phyloP scores from a whole-genome alignment of 495 filamentous ascomycete genomes.

The Penicillium argentinense region DNA sequence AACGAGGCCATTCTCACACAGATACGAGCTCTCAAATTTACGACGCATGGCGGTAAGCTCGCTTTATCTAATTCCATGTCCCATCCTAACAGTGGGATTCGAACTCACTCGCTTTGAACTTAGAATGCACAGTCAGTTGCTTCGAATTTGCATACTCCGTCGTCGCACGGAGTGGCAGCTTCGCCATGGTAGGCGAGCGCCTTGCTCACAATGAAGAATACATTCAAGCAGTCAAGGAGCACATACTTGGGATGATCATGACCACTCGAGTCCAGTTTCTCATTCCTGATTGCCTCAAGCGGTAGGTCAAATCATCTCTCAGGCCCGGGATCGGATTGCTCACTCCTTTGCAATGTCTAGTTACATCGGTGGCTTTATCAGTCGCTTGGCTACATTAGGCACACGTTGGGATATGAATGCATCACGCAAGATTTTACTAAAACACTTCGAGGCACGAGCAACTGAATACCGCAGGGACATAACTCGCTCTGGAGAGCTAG shows the following conservation, averaged over 20 bases:
- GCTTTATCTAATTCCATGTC: neutral
- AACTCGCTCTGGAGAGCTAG: neutral
- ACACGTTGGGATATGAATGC: slow-evolving; percentile 27
- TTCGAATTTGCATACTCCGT: slow-evolving; percentile 29
- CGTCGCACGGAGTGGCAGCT: slow-evolving; percentile 26
- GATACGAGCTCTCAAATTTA: slow-evolving; percentile 7
- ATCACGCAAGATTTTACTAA: slow-evolving; percentile 23
- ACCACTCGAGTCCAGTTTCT: slow-evolving; percentile 26
- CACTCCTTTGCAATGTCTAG: neutral
- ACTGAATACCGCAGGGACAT: slow-evolving; percentile 23
- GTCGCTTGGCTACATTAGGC: slow-evolving; percentile 13
- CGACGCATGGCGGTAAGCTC: slow-evolving; percentile 8
- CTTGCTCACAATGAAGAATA: slow-evolving; percentile 25
- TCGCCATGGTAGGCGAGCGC: slow-evolving; percentile 20
- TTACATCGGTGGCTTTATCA: slow-evolving; percentile 22
- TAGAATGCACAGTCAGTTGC: slow-evolving; percentile 19
- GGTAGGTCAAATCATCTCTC: neutral
- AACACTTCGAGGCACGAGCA: slow-evolving; percentile 24
- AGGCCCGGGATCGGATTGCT: neutral
- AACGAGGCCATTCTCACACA: slow-evolving; percentile 21
- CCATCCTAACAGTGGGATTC: too few relatives aligned
- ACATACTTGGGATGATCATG: slow-evolving; percentile 28
- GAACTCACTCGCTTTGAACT: neutral
- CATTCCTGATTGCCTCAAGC: slow-evolving; percentile 21
- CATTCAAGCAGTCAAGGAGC: slow-evolving; percentile 24